These are phyloP conservation scores for Peronospora farinosa DNA, from an alignment of 352 stramenopile species.

Conservation along the genomic window DNA sequence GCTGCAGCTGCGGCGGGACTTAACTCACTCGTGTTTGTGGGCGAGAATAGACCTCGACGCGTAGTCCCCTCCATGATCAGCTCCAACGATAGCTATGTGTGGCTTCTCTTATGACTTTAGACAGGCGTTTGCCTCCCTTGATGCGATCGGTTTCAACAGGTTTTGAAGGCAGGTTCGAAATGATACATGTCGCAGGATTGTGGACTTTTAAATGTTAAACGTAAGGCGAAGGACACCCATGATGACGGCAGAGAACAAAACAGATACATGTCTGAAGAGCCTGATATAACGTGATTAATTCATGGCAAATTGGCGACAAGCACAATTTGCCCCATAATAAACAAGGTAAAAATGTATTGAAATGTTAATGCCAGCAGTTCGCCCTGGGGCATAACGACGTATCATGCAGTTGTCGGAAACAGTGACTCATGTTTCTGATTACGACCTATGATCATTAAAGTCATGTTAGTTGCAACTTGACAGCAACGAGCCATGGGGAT, in stretches of 20 bases:
- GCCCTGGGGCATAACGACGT: no score
- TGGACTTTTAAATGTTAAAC: constrained; percentile 10
- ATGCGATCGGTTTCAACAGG: constrained; percentile 14
- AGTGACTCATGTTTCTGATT: no score
- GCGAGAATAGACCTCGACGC: constrained; percentile 28
- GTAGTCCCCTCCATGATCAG: constrained; percentile 16
- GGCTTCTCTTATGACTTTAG: constrained; percentile 3
- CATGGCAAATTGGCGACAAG: neutral
- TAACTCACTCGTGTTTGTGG: constrained; percentile 22
- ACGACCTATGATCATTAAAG: no score
- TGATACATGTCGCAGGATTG: constrained; percentile 26
- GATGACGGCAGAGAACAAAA: constrained; percentile 13
- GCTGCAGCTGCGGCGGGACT: constrained; percentile 11
- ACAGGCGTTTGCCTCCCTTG: constrained; percentile 11
- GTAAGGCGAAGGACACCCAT: neutral
- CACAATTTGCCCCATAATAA: neutral
- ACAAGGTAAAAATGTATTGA: no score
- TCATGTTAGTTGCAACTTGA: no score
- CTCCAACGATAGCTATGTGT: neutral
- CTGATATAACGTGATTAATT: neutral
- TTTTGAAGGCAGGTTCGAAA: constrained; percentile 11
- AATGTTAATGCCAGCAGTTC: no score
- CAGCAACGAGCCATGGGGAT: no score
- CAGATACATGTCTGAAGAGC: neutral
- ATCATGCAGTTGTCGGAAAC: no score